Evolutionary conservation across 345 rosid genomes (phyloP).

Genomic region (Clausena lansium): DNA sequence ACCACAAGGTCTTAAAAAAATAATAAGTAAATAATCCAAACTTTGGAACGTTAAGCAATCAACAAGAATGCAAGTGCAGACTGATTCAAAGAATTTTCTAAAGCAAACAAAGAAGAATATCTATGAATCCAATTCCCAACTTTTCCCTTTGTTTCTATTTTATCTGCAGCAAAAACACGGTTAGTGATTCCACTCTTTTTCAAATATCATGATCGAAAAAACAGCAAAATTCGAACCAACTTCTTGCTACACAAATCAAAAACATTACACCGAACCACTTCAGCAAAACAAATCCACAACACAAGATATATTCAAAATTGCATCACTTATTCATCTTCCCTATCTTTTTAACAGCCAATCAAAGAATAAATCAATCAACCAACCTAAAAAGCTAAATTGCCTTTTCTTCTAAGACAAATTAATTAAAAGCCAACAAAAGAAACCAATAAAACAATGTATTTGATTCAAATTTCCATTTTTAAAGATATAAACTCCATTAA

Average conservation of each 20-base stretch:
- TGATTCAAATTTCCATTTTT: neutral
- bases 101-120: neutral
- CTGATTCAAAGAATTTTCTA: neutral
- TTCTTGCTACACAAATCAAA: neutral
- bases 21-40: neutral
- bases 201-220: neutral
- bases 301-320: neutral
- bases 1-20: neutral
- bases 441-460: neutral
- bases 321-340: neutral
- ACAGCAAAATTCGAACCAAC: neutral
- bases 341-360: neutral
- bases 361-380: neutral
- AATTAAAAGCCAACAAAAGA: neutral
- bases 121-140: neutral
- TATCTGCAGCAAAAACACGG: neutral
- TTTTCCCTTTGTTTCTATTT: neutral
- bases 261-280: neutral
- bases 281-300: neutral
- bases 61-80: neutral
- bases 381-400: neutral
- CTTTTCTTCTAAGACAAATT: neutral
- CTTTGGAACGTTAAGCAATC: neutral
- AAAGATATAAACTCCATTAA: neutral
- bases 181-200: neutral